Evolutionary conservation across 116 monocot genomes (phyloP).

Genomic region (Zostera marina): DNA sequence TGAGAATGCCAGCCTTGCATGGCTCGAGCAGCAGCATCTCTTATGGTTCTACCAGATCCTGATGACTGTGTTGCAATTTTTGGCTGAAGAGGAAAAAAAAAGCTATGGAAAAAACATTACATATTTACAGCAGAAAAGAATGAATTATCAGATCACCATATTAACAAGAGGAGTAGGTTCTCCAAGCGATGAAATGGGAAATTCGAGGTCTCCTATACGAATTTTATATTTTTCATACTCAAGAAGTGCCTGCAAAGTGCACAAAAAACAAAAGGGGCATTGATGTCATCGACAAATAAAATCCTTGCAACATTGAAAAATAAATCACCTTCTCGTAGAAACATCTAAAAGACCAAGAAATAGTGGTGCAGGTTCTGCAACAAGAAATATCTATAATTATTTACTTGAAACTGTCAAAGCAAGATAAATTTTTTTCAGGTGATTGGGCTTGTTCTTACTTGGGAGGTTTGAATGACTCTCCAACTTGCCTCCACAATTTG

Average conservation of each 20-base stretch:
- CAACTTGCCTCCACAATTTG: slow-evolving; percentile 98
- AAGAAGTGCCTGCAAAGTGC: slow-evolving; percentile 47
- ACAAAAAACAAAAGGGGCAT: neutral
- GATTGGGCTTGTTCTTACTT: slow-evolving; percentile 34
- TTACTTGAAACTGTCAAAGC: neutral
- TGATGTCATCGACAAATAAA: neutral
- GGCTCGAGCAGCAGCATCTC: slow-evolving; percentile 89
- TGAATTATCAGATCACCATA: slow-evolving; percentile 24
- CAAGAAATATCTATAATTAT: neutral
- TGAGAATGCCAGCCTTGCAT: slow-evolving; percentile 98
- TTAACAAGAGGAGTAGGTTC: slow-evolving; percentile 30
- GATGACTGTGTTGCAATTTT: slow-evolving; percentile 28
- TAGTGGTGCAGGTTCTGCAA: slow-evolving; percentile 83
- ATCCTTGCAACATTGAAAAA: neutral
- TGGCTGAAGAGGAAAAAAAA: slow-evolving; percentile 16
- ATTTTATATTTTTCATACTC: slow-evolving; percentile 98
- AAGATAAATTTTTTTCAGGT: no score
- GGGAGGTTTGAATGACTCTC: slow-evolving; percentile 94
- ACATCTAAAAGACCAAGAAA: slow-evolving; percentile 77
- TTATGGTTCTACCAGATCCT: slow-evolving; percentile 74
- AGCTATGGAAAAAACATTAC: no score
- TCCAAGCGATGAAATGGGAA: slow-evolving; percentile 26
- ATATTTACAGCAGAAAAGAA: neutral
- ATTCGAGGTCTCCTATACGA: slow-evolving; percentile 57
- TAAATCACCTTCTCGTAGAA: slow-evolving; percentile 81